Percentiles rank a stretch among this genome's conserved stretches.
Conservation (phyloP, 2,329 filamentous ascomycete genomes). For the Colletotrichum euphorbiae region DNA sequence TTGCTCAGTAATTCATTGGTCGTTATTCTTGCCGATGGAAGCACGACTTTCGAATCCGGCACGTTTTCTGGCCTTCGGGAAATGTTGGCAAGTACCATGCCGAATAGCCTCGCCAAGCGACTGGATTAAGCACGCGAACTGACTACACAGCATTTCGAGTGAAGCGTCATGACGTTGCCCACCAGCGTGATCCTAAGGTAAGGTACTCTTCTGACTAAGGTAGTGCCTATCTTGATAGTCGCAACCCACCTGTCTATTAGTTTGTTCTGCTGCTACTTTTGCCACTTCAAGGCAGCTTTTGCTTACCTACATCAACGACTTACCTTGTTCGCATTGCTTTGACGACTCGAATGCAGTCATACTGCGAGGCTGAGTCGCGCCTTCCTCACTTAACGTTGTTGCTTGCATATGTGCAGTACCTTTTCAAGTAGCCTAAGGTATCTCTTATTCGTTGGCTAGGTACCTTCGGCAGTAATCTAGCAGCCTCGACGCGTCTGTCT, state of each 20-base stretch:
- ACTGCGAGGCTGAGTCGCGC: background rate
- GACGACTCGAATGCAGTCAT: background rate
- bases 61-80: background rate
- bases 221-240: no score
- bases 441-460: background rate
- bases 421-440: background rate
- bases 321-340: background rate
- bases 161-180: conserved; percentile 4
- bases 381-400: background rate
- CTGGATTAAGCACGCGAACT: background rate
- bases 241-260: background rate
- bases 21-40: background rate
- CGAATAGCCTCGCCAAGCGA: conserved; percentile 1
- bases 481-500: conserved; percentile 4
- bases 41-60: background rate
- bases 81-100: background rate
- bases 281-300: conserved; percentile 3
- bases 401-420: background rate
- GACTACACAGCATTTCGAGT: background rate
- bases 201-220: no score
- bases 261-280: background rate
- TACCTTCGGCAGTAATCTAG: background rate
- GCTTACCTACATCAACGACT: background rate
- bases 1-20: background rate
- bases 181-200: background rate